Conservation (phyloP, 495 filamentous ascomycete genomes). For the Penicillium canescens region DNA sequence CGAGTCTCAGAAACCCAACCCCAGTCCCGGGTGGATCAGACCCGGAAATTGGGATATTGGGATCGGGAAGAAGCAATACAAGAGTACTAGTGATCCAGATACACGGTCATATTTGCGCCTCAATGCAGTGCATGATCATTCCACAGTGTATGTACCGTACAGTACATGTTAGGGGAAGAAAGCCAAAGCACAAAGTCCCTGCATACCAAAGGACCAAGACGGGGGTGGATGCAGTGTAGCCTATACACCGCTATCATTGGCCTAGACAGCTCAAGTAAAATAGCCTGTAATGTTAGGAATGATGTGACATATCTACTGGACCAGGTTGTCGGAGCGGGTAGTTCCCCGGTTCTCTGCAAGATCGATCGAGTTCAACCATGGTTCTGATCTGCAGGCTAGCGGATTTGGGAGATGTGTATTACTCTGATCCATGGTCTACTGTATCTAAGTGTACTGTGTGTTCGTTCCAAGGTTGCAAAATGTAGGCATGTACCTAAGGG, state of each 20-base stretch:
- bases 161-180: constrained; percentile 5
- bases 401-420: neutral
- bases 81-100: neutral
- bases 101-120: constrained; percentile 7
- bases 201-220: constrained; percentile 20
- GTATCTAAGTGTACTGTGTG: too few species aligned
- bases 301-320: constrained; percentile 21
- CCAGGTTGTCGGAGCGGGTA: constrained; percentile 16
- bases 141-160: neutral
- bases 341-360: constrained; percentile 22
- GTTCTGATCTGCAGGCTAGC: constrained; percentile 13
- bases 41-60: neutral
- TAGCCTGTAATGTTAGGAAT: constrained; percentile 1
- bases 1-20: neutral
- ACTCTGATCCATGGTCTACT: too few species aligned
- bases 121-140: constrained; percentile 6
- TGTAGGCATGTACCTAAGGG: neutral
- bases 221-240: constrained; percentile 5
- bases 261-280: too few species aligned
- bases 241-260: neutral
- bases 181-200: constrained; percentile 14
- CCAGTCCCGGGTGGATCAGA: neutral
- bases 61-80: neutral
- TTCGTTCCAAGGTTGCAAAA: too few species aligned
- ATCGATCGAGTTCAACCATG: constrained; percentile 10